These are phyloP conservation scores for Mycena belliarum DNA, from an alignment of 768 basidiomycete genomes.

Conservation along the genomic window DNA sequence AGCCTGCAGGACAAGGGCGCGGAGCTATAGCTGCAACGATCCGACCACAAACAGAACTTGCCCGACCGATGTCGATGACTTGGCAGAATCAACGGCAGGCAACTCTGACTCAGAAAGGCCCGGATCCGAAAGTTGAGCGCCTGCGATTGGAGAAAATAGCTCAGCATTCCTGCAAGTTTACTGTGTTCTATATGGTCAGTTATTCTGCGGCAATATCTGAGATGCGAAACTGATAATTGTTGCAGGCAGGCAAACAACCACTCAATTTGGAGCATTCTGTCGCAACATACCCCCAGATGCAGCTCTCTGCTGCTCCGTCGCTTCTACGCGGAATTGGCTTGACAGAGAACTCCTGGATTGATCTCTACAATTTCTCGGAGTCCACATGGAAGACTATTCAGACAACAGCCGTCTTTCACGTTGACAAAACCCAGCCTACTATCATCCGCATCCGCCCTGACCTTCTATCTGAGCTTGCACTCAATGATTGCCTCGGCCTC, in stretches of 20 bases:
- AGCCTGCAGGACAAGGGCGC: too few relatives aligned
- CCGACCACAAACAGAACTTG: background rate
- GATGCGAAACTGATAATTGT: background rate
- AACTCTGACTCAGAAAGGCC: background rate
- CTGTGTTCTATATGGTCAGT: background rate
- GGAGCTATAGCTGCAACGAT: background rate
- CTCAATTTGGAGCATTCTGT: background rate
- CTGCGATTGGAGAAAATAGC: background rate
- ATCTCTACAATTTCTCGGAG: background rate
- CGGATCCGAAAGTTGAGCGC: background rate
- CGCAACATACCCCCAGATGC: background rate
- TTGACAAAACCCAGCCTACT: background rate
- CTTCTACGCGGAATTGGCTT: background rate
- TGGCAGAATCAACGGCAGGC: background rate
- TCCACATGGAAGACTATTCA: constrained; percentile 1
- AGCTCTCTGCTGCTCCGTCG: background rate
- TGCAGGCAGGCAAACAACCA: background rate
- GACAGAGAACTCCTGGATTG: background rate
- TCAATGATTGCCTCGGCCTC: background rate
- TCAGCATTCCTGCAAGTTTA: background rate
- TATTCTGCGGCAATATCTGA: background rate
- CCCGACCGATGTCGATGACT: background rate
- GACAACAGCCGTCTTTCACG: background rate
- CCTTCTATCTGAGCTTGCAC: background rate
- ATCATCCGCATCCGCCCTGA: background rate